Percentiles rank a stretch among this genome's conserved stretches.
Evolutionary conservation across 176 grass and related monocot genomes (phyloP).

Genomic region (maize (Zea mays)): Zm-B73-REFERENCE-NAM-5.0 NC_050097.1:86122501-86123000

Average conservation of each 20-base stretch:
- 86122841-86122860: too few species aligned
- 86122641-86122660: background rate
- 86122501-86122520: background rate
- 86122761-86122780: too few species aligned
- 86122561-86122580: background rate
- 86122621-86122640: background rate
- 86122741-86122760: conserved; percentile 4
- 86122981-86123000: too few species aligned
- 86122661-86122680: background rate
- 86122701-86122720: background rate
- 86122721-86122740: background rate
- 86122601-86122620: background rate
- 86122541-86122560: background rate
- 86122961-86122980: too few species aligned
- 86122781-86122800: too few species aligned
- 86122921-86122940: too few species aligned
- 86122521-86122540: background rate
- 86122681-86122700: background rate
- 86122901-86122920: too few species aligned
- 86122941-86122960: too few species aligned
- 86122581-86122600: background rate
- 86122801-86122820: too few species aligned
- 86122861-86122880: too few species aligned
- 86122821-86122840: too few species aligned
- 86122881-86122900: too few species aligned